Evolutionary conservation across 1,139 yeast genomes (phyloP).

Genomic region (Pichia kudriavzevii): DNA sequence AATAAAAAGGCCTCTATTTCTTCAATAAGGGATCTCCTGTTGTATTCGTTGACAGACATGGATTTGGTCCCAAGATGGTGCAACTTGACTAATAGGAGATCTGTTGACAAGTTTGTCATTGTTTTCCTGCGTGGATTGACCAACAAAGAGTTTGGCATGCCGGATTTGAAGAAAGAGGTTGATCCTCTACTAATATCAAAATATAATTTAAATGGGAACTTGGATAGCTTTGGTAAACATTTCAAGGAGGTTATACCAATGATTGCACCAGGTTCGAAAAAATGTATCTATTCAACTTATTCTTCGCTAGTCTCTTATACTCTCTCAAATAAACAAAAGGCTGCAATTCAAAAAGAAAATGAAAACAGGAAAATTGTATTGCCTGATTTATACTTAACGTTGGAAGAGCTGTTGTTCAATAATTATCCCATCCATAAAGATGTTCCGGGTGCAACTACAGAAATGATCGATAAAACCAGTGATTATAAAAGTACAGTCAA

Average conservation of each 20-base stretch:
- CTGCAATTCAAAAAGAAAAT: constrained; percentile 31
- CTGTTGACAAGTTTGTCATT: constrained; percentile 48
- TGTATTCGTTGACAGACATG: constrained; percentile 39
- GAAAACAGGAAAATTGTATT: constrained; percentile 37
- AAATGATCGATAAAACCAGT: constrained; percentile 16
- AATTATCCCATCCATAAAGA: constrained; percentile 47
- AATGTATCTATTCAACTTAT: constrained; percentile 47
- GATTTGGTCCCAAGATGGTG: constrained; percentile 37
- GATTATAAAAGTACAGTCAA: constrained; percentile 54
- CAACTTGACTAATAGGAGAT: constrained; percentile 35
- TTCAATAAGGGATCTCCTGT: constrained; percentile 46
- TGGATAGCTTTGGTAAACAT: constrained; percentile 33
- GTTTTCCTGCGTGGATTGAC: constrained; percentile 62
- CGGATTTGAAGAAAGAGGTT: constrained; percentile 8
- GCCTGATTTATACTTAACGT: constrained; percentile 44
- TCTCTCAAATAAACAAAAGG: constrained; percentile 48
- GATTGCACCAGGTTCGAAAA: constrained; percentile 56
- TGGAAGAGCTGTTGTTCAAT: constrained; percentile 39
- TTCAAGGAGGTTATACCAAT: constrained; percentile 40
- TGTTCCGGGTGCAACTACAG: constrained; percentile 20
- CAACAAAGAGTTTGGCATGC: constrained; percentile 35
- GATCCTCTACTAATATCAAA: constrained; percentile 14
- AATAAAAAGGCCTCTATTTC: constrained; percentile 31
- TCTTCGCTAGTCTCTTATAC: constrained; percentile 49
- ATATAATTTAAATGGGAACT: constrained; percentile 23